Percentiles rank a stretch among this genome's conserved stretches.
Evolutionary conservation across 2,329 filamentous ascomycete species (phyloP).

Genomic region (Curvularia lunata): DNA sequence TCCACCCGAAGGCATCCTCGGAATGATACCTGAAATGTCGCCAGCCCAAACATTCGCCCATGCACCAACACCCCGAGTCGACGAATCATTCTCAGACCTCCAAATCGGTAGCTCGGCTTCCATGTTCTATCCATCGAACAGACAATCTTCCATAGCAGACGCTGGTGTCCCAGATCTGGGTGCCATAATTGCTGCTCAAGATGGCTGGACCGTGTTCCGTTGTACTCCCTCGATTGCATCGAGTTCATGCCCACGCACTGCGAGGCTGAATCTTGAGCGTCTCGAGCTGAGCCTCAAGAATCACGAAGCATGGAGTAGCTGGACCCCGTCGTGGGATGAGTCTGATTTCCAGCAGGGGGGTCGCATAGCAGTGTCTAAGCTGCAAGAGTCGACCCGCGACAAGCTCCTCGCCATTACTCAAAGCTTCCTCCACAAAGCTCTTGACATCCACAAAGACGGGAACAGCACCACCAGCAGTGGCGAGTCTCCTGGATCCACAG

Average conservation of each 20-base stretch:
- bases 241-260: constrained; percentile 58
- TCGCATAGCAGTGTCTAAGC: constrained; percentile 55
- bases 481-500: constrained; percentile 56
- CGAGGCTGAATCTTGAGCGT: constrained; percentile 58
- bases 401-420: constrained; percentile 75
- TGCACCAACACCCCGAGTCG: constrained; percentile 55
- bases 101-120: constrained; percentile 53
- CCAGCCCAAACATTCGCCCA: constrained; percentile 47
- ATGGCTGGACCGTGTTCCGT: constrained; percentile 60
- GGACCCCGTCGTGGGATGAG: constrained; percentile 59
- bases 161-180: constrained; percentile 52
- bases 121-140: constrained; percentile 49
- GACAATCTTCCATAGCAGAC: constrained; percentile 51
- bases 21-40: constrained; percentile 55
- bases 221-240: constrained; percentile 59
- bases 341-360: constrained; percentile 56
- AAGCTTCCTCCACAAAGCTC: constrained; percentile 71
- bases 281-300: constrained; percentile 59
- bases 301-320: constrained; percentile 59
- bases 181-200: constrained; percentile 58
- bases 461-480: constrained; percentile 50
- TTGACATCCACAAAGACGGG: constrained; percentile 69
- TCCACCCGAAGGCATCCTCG: constrained; percentile 51
- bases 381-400: constrained; percentile 66
- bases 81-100: constrained; percentile 55